These are phyloP conservation scores for Chlorella sp. DNA, from an alignment of 139 green algal genomes.

Conservation along the genomic window DNA sequence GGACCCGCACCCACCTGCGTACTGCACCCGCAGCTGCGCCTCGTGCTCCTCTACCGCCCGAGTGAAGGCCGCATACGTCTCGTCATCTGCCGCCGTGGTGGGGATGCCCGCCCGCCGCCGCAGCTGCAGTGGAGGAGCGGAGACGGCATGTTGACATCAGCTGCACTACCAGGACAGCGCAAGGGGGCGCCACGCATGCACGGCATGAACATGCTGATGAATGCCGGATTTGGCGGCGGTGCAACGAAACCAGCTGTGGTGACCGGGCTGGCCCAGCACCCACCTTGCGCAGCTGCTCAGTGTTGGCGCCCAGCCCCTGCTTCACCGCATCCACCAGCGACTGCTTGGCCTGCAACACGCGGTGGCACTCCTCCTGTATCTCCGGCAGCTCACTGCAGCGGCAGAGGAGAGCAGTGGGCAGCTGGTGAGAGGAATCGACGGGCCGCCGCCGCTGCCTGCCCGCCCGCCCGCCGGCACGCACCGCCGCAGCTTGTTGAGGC, in stretches of 20 bases:
- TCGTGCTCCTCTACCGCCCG: slow-evolving; percentile 29
- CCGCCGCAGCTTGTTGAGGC: slow-evolving; percentile 32
- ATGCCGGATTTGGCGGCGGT: too few relatives aligned
- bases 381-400: slow-evolving; percentile 20
- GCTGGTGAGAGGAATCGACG: neutral
- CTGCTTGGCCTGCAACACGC: slow-evolving; percentile 40
- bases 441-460: too few relatives aligned
- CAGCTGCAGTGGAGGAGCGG: neutral
- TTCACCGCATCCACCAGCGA: slow-evolving; percentile 36
- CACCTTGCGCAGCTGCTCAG: slow-evolving; percentile 22
- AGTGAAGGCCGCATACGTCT: slow-evolving; percentile 16
- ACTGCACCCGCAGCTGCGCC: slow-evolving; percentile 18
- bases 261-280: neutral
- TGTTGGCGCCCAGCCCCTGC: slow-evolving; percentile 22
- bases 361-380: slow-evolving; percentile 28
- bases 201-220: neutral
- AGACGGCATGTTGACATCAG: too few relatives aligned
- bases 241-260: neutral
- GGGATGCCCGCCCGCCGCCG: slow-evolving; percentile 30
- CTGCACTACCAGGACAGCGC: neutral
- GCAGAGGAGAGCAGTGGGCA: neutral
- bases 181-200: neutral
- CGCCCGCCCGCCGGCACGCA: neutral
- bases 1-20: neutral
- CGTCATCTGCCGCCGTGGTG: neutral